phyloP scores from a whole-genome alignment of 2,329 filamentous ascomycete species.

The Tolypocladium paradoxum region DNA sequence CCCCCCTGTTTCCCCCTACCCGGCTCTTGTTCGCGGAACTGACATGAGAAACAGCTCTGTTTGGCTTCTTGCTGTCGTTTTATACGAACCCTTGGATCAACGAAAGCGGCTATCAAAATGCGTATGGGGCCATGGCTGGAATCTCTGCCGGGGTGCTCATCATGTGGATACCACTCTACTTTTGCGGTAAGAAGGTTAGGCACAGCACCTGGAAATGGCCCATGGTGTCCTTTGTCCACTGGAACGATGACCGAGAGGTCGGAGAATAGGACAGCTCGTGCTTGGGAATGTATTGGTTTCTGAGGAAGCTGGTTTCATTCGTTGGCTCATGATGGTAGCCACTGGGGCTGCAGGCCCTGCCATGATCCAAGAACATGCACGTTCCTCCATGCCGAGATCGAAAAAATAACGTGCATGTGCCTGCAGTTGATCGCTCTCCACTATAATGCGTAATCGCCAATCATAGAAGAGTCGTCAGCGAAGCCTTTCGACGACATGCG shows the following conservation, averaged over 20 bases:
- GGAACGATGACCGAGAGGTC: conserved; percentile 42
- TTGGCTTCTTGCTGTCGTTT: conserved; percentile 48
- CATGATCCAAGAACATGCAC: neutral
- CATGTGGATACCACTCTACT: conserved; percentile 37
- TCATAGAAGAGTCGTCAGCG: neutral
- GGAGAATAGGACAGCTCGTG: conserved; percentile 30
- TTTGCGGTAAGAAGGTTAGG: conserved; percentile 39
- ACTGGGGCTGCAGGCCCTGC: neutral
- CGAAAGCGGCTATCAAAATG: conserved; percentile 34
- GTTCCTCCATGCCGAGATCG: neutral
- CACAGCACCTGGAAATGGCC: conserved; percentile 36
- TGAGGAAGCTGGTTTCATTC: neutral
- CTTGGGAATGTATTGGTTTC: neutral
- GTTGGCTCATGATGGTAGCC: neutral
- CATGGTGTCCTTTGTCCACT: conserved; percentile 33
- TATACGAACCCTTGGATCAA: conserved; percentile 50
- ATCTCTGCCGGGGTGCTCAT: conserved; percentile 37
- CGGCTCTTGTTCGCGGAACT: neutral
- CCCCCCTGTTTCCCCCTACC: neutral
- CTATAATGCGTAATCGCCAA: neutral
- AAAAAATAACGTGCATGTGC: neutral
- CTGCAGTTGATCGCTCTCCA: neutral
- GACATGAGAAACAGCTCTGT: conserved; percentile 26
- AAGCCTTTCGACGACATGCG: neutral
- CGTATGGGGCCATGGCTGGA: conserved; percentile 47